A percentile compares a stretch with the other conserved stretches of the same genome.
phyloP scores from a whole-genome alignment of 257 asterid species.

The Pogostemon cablin region DNA sequence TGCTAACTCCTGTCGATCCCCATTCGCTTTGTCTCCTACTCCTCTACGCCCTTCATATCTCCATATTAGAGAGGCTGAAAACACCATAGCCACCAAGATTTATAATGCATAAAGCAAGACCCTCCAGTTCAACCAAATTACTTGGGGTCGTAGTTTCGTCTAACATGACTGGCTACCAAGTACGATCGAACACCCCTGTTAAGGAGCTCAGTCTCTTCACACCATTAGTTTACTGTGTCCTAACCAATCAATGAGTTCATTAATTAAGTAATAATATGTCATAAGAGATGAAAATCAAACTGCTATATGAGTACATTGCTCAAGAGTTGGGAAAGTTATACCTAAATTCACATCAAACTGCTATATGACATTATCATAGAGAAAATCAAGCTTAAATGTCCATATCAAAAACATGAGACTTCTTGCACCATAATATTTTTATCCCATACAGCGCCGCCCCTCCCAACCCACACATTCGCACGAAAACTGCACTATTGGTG shows the following conservation, averaged over 20 bases:
- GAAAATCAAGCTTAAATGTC: constrained; percentile 4
- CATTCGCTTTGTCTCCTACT: constrained; percentile 35
- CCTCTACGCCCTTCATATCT: constrained; percentile 60
- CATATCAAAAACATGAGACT: not conserved
- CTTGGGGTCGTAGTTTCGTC: constrained; percentile 56
- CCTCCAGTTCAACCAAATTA: constrained; percentile 90
- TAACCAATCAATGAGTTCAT: not conserved
- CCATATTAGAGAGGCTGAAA: constrained; percentile 65
- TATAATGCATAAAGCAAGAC: constrained; percentile 67
- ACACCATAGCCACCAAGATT: constrained; percentile 45
- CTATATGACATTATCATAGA: constrained; percentile 2
- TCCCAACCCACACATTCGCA: too few species aligned
- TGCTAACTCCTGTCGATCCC: constrained; percentile 31
- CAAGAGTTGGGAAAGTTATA: constrained; percentile 11
- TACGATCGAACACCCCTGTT: constrained; percentile 46
- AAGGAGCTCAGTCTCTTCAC: constrained; percentile 43
- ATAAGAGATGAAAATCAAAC: too few species aligned
- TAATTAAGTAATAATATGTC: too few species aligned
- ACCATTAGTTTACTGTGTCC: not conserved
- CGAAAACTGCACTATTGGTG: too few species aligned
- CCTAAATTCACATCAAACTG: not conserved
- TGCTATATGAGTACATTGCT: not conserved
- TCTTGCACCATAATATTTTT: too few species aligned
- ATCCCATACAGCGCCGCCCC: too few species aligned
- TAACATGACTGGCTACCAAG: constrained; percentile 52